phyloP scores from a whole-genome alignment of 1,284 basidiomycete genomes.

The Vanrija pseudolonga region DNA sequence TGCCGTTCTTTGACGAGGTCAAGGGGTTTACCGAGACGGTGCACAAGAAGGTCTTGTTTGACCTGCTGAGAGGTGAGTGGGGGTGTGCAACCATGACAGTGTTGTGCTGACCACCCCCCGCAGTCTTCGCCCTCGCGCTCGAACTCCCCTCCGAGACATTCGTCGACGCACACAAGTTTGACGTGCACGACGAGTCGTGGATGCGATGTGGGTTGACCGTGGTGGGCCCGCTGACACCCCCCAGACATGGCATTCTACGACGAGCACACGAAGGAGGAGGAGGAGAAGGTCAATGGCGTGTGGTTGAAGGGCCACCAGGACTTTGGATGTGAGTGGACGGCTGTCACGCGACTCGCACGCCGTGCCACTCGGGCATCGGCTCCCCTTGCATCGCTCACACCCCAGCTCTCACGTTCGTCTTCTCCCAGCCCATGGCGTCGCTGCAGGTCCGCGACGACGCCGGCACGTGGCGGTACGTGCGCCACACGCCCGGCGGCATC shows the following conservation, averaged over 20 bases:
- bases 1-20: constrained; percentile 18
- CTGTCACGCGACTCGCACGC: too few relatives aligned
- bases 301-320: constrained; percentile 30
- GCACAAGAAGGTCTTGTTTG: constrained; percentile 20
- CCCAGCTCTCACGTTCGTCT: constrained; percentile 3
- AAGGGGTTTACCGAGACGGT: constrained; percentile 16
- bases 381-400: constrained; percentile 1
- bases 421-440: constrained; percentile 25
- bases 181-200: constrained; percentile 24
- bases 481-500: constrained; percentile 24
- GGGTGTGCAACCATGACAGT: too few relatives aligned
- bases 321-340: constrained; percentile 12
- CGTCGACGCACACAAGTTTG: constrained; percentile 21
- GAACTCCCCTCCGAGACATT: constrained; percentile 22
- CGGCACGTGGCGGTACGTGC: constrained; percentile 22
- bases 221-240: background rate
- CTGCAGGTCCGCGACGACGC: constrained; percentile 22
- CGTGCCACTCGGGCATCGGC: background rate
- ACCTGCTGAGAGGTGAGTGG: constrained; percentile 19
- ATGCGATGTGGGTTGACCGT: constrained; percentile 13
- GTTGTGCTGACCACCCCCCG: background rate
- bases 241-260: constrained; percentile 26
- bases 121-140: constrained; percentile 23
- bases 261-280: constrained; percentile 21
- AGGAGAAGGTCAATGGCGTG: constrained; percentile 18